phyloP scores from a whole-genome alignment of 805 yeast genomes.

The Jamesozyma spencerorum region DNA sequence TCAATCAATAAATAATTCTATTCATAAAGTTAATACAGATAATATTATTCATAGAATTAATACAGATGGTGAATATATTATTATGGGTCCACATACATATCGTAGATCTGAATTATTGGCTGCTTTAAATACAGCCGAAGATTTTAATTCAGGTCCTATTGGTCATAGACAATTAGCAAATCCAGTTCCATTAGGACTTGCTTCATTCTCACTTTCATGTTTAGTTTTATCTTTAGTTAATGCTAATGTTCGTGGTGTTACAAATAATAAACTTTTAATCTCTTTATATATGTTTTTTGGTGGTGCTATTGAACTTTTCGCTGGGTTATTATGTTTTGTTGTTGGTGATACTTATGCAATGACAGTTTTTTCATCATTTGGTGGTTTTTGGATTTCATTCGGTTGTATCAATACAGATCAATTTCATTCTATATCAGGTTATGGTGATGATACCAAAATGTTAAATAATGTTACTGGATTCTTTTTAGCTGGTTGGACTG shows the following conservation, averaged over 20 bases:
- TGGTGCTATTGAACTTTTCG: constrained; percentile 59
- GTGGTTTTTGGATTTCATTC: constrained; percentile 72
- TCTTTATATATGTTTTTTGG: constrained; percentile 65
- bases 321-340: constrained; percentile 72
- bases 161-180: constrained; percentile 47
- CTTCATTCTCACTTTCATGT: constrained; percentile 50
- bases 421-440: constrained; percentile 45
- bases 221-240: constrained; percentile 57
- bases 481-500: constrained; percentile 52
- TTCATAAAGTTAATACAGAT: too few relatives aligned
- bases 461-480: constrained; percentile 47
- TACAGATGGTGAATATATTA: constrained; percentile 30
- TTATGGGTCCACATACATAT: constrained; percentile 35
- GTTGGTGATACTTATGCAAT: constrained; percentile 71
- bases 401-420: constrained; percentile 54
- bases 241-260: constrained; percentile 59
- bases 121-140: constrained; percentile 20
- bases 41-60: constrained; percentile 15
- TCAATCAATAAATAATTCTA: too few relatives aligned
- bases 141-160: neutral
- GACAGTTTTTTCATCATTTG: constrained; percentile 40
- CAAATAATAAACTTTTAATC: constrained; percentile 50
- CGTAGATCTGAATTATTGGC: constrained; percentile 45
- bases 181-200: constrained; percentile 68
- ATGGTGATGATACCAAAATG: constrained; percentile 37